Conservation (phyloP, 352 stramenopile species). For the Pythium aristosporum region DNA sequence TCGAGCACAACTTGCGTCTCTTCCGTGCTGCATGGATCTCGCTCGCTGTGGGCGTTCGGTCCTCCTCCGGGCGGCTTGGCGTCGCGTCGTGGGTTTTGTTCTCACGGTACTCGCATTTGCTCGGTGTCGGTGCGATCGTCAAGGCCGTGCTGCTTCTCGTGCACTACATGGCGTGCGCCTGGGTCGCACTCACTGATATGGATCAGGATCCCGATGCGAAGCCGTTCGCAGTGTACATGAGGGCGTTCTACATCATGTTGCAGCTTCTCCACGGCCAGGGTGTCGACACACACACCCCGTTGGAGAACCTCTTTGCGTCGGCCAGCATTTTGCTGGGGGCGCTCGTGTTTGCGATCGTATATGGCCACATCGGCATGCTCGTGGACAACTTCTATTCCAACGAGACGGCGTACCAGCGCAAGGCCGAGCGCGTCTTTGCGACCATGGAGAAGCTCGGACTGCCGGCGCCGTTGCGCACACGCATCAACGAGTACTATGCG, state of each 20-base stretch:
- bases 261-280: conserved; percentile 58
- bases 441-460: conserved; percentile 57
- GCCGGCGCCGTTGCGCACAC: conserved; percentile 39
- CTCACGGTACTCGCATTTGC: too few species aligned
- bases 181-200: too few species aligned
- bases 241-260: conserved; percentile 38
- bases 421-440: conserved; percentile 64
- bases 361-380: conserved; percentile 60
- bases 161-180: too few species aligned
- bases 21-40: too few species aligned
- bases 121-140: too few species aligned
- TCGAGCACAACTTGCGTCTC: too few species aligned
- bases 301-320: conserved; percentile 43
- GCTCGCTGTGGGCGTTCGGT: too few species aligned
- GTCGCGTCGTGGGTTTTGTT: too few species aligned
- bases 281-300: conserved; percentile 23
- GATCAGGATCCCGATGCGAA: too few species aligned
- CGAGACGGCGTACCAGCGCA: conserved; percentile 52
- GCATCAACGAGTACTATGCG: conserved; percentile 60
- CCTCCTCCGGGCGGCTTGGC: too few species aligned
- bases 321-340: conserved; percentile 51
- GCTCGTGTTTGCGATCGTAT: conserved; percentile 60
- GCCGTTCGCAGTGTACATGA: too few species aligned
- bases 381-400: conserved; percentile 61
- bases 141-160: too few species aligned